These are phyloP conservation scores for Crithidia expoeki DNA, from an alignment of 208 protist species.

Conservation along the genomic window DNA sequence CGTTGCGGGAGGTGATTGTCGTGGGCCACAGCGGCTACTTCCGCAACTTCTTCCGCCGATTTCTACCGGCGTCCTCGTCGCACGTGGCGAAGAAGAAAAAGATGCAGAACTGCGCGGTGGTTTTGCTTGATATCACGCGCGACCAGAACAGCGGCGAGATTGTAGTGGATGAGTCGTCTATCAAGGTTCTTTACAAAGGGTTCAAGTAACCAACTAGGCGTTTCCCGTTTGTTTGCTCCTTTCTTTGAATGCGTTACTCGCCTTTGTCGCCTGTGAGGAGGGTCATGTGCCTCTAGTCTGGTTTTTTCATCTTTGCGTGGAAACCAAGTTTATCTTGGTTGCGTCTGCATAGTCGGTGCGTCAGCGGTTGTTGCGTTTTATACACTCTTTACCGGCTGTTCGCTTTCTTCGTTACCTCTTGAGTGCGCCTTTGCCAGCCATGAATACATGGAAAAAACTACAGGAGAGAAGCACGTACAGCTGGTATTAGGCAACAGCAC, in stretches of 20 bases:
- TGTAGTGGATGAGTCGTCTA: constrained; percentile 68
- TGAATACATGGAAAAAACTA: no score
- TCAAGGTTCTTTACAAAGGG: constrained; percentile 79
- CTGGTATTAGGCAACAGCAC: no score
- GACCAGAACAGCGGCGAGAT: constrained; percentile 71
- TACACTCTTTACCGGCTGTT: no score
- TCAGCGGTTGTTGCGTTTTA: no score
- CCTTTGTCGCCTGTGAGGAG: not conserved
- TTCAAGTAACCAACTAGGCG: constrained; percentile 43
- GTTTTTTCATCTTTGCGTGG: no score
- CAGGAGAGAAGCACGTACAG: no score
- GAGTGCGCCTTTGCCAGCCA: no score
- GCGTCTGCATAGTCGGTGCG: no score
- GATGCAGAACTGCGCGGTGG: constrained; percentile 89
- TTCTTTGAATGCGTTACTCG: constrained; percentile 1
- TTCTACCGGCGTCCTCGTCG: constrained; percentile 68
- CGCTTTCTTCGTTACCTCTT: no score
- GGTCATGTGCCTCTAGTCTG: no score
- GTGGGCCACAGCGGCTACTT: constrained; percentile 93
- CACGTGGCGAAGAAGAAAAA: constrained; percentile 84
- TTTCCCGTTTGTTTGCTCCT: not conserved
- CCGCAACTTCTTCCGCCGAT: constrained; percentile 87
- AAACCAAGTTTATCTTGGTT: not conserved
- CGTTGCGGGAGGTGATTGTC: constrained; percentile 87
- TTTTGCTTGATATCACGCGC: constrained; percentile 77